These are phyloP conservation scores for Ascochyta koolunga DNA, from an alignment of 2,329 filamentous ascomycete species.

Conservation along the genomic window DNA sequence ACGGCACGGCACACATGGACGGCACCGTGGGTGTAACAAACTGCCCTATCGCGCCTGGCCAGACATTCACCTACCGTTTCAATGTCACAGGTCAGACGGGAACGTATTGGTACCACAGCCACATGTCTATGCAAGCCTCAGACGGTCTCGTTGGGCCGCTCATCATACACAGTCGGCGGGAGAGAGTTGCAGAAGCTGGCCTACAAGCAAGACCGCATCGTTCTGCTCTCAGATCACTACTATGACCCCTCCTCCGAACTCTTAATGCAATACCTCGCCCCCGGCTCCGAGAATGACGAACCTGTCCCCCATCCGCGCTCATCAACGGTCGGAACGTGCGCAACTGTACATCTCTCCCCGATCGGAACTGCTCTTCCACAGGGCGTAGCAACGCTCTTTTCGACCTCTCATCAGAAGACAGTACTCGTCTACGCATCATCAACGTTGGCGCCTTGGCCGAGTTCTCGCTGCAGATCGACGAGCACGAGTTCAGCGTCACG, in stretches of 20 bases:
- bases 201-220: conserved; percentile 61
- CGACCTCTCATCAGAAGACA: conserved; percentile 55
- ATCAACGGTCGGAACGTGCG: conserved; percentile 51
- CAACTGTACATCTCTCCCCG: conserved; percentile 46
- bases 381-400: conserved; percentile 38
- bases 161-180: conserved; percentile 40
- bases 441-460: conserved; percentile 73
- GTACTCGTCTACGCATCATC: conserved; percentile 73
- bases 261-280: conserved; percentile 60
- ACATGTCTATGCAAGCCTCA: conserved; percentile 51
- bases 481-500: conserved; percentile 66
- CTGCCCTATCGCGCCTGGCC: conserved; percentile 63
- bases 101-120: conserved; percentile 45
- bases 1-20: conserved; percentile 54
- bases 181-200: conserved; percentile 51
- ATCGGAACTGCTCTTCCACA: conserved; percentile 45
- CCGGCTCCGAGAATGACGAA: conserved; percentile 60
- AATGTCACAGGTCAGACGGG: conserved; percentile 46
- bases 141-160: conserved; percentile 51
- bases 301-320: conserved; percentile 58
- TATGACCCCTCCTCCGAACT: conserved; percentile 60
- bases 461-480: conserved; percentile 64
- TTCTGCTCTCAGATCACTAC: conserved; percentile 73
- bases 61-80: conserved; percentile 38
- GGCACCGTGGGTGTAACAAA: conserved; percentile 60